Conservation (phyloP, 306 rosid species). For the Luffa acutangula region DNA sequence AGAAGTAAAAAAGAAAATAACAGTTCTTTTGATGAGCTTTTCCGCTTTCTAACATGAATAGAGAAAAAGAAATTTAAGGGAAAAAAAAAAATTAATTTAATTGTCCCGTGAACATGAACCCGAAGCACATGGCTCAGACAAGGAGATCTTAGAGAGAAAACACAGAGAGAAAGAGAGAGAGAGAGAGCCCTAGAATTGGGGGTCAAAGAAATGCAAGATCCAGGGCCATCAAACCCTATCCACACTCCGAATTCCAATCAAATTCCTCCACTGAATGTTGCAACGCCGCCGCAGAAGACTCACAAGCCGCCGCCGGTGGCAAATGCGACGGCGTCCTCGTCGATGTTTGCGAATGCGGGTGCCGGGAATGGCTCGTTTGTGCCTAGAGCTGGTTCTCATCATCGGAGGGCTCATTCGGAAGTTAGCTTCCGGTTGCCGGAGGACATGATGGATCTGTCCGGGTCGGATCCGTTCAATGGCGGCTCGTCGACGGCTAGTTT, state of each 20-base stretch:
- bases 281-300: background rate
- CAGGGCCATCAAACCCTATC: slow-evolving; percentile 13
- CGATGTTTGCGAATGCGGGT: background rate
- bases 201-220: slow-evolving; percentile 46
- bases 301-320: slow-evolving; percentile 3
- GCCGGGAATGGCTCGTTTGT: background rate
- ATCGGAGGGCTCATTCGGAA: slow-evolving; percentile 80
- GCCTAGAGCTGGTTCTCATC: slow-evolving; percentile 23
- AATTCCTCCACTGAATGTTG: slow-evolving; percentile 8
- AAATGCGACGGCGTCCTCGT: background rate
- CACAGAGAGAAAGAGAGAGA: background rate
- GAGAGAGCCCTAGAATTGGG: background rate
- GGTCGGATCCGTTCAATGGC: slow-evolving; percentile 69
- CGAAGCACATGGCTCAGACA: slow-evolving; percentile 10
- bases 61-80: background rate
- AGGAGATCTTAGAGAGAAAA: background rate
- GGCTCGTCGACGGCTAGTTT: slow-evolving; percentile 77
- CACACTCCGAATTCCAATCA: slow-evolving; percentile 11
- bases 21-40: background rate
- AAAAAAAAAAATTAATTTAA: background rate
- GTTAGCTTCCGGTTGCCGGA: slow-evolving; percentile 60
- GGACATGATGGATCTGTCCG: slow-evolving; percentile 67
- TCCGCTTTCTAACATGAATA: background rate
- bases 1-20: background rate
- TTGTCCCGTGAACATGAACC: background rate